Conservation (phyloP, 805 yeast genomes). For the Candida pini region DNA sequence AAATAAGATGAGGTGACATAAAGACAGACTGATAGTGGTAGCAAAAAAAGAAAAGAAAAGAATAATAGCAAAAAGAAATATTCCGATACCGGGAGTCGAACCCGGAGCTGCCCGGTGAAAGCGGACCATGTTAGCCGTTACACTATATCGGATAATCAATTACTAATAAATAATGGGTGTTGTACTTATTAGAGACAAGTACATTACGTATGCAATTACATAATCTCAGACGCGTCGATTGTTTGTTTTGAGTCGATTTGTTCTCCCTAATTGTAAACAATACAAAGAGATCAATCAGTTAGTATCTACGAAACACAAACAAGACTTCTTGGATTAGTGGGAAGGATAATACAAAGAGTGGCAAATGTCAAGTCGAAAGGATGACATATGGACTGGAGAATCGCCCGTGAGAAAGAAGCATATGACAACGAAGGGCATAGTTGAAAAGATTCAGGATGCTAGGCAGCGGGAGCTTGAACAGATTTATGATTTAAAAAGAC, state of each 20-base stretch:
- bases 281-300: too few species aligned
- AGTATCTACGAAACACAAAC: too few species aligned
- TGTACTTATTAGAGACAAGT: too few species aligned
- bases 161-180: neutral
- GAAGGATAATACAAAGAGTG: too few species aligned
- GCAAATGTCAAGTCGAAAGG: too few species aligned
- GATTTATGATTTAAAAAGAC: conserved; percentile 10
- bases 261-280: too few species aligned
- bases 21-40: too few species aligned
- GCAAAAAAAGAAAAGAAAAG: neutral
- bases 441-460: conserved; percentile 10
- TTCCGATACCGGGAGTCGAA: conserved; percentile 84
- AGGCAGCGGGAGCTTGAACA: conserved; percentile 13
- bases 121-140: conserved; percentile 82
- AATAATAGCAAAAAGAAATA: conserved; percentile 15
- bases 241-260: too few species aligned
- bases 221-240: too few species aligned
- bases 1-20: too few species aligned
- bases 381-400: conserved; percentile 1
- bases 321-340: too few species aligned
- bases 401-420: conserved; percentile 6
- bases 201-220: too few species aligned
- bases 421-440: conserved; percentile 6
- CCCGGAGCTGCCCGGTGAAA: conserved; percentile 82
- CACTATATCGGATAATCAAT: conserved; percentile 57